Percentiles rank a stretch among this genome's conserved stretches.
phyloP scores from a whole-genome alignment of 805 yeast genomes.

The baker's yeast (Saccharomyces cerevisiae) region DNA sequence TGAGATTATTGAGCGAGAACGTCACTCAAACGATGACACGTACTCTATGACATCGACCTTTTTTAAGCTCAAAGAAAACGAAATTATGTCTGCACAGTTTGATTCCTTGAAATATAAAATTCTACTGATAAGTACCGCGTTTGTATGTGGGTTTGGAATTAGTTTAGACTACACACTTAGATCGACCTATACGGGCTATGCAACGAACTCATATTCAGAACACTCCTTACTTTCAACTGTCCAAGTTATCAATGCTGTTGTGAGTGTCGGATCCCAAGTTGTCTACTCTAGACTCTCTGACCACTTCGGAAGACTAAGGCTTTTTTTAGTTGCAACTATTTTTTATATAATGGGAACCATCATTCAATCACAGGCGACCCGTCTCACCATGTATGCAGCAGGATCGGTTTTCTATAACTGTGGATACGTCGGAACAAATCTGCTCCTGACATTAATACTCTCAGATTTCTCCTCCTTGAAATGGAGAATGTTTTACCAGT shows the following conservation, averaged over 20 bases:
- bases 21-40: neutral
- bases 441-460: conserved; percentile 43
- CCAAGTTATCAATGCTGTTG: conserved; percentile 48
- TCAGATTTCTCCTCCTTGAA: conserved; percentile 53
- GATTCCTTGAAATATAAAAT: neutral
- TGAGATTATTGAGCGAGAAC: neutral
- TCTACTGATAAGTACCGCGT: neutral
- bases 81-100: neutral
- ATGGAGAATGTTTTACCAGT: conserved; percentile 50
- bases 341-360: conserved; percentile 58
- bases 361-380: conserved; percentile 51
- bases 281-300: conserved; percentile 57
- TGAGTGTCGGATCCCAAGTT: conserved; percentile 61
- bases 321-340: conserved; percentile 40
- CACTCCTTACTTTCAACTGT: conserved; percentile 56
- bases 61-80: neutral
- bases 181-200: conserved; percentile 32
- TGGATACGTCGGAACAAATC: conserved; percentile 52
- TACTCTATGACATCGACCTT: neutral
- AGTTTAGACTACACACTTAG: neutral
- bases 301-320: conserved; percentile 55
- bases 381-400: conserved; percentile 51
- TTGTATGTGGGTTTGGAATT: neutral
- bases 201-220: conserved; percentile 43
- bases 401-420: conserved; percentile 47